Conservation (phyloP, 2,329 filamentous ascomycete genomes). For the Thermoascus crustaceus region DNA sequence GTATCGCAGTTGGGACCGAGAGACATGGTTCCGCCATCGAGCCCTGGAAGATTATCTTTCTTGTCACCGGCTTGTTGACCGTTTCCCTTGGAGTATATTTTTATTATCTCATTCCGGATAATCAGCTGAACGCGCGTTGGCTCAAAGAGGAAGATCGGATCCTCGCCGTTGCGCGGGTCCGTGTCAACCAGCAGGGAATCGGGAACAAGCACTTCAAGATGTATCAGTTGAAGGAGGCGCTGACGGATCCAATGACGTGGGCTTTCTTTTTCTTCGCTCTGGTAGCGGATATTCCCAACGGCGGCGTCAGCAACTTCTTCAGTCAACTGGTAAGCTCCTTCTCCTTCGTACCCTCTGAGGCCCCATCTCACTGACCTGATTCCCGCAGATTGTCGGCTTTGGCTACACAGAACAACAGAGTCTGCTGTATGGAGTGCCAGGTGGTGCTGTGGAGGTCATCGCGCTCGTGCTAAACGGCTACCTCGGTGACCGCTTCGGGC, state of each 20-base stretch:
- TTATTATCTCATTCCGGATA: constrained; percentile 49
- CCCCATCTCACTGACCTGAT: not conserved
- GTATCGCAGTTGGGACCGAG: constrained; percentile 49
- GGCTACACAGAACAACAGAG: constrained; percentile 57
- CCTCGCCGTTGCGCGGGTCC: constrained; percentile 62
- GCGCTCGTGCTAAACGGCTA: constrained; percentile 49
- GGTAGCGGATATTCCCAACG: constrained; percentile 51
- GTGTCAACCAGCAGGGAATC: constrained; percentile 67
- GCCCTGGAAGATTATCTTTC: constrained; percentile 58
- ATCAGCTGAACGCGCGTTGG: constrained; percentile 53
- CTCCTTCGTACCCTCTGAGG: too few relatives aligned
- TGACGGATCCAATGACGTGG: constrained; percentile 53
- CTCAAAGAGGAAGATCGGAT: constrained; percentile 58
- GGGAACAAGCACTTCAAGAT: constrained; percentile 62
- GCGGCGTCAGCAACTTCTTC: constrained; percentile 55
- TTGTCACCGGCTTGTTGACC: constrained; percentile 48
- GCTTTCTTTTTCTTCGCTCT: constrained; percentile 52
- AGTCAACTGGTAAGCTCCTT: constrained; percentile 44
- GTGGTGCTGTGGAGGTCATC: constrained; percentile 57
- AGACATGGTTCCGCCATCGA: constrained; percentile 50
- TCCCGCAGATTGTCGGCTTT: constrained; percentile 47
- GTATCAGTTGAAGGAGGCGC: constrained; percentile 55
- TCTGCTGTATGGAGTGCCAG: constrained; percentile 57
- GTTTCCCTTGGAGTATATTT: constrained; percentile 42
- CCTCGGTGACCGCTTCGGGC: constrained; percentile 48